Evolutionary conservation across 305 asterid genomes (phyloP).

Genomic region (Solanum hybrid): DNA sequence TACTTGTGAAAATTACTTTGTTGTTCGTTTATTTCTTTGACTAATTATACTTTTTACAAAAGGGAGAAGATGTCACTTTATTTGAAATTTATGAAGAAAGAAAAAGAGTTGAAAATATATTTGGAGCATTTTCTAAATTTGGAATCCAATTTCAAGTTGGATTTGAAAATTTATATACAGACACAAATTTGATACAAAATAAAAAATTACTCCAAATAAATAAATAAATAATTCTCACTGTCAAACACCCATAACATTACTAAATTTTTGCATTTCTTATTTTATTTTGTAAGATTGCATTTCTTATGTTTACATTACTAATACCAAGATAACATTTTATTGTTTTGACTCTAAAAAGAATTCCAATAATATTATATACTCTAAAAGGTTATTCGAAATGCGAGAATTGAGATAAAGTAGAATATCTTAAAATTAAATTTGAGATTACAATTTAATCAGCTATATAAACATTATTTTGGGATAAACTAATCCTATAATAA

Average conservation of each 20-base stretch:
- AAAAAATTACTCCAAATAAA: neutral
- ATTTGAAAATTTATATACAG: neutral
- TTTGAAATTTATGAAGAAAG: neutral
- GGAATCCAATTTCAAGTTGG: neutral
- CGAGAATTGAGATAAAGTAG: neutral
- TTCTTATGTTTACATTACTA: neutral
- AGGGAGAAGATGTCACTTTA: neutral
- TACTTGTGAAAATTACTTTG: too few relatives aligned
- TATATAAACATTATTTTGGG: neutral
- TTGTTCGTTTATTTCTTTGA: neutral
- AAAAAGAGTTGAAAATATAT: neutral
- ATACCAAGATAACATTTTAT: neutral
- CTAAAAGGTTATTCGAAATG: neutral
- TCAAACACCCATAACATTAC: neutral
- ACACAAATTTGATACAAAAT: neutral
- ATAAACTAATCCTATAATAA: neutral
- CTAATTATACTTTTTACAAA: neutral
- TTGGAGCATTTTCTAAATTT: neutral
- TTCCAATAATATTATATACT: neutral
- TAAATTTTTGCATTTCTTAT: neutral
- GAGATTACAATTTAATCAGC: neutral
- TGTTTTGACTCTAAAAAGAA: neutral
- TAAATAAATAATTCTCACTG: neutral
- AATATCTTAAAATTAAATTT: neutral
- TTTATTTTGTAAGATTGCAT: neutral